Conservation (phyloP, 352 stramenopile genomes). For the Phytopythium cucurbitacearum region DNA sequence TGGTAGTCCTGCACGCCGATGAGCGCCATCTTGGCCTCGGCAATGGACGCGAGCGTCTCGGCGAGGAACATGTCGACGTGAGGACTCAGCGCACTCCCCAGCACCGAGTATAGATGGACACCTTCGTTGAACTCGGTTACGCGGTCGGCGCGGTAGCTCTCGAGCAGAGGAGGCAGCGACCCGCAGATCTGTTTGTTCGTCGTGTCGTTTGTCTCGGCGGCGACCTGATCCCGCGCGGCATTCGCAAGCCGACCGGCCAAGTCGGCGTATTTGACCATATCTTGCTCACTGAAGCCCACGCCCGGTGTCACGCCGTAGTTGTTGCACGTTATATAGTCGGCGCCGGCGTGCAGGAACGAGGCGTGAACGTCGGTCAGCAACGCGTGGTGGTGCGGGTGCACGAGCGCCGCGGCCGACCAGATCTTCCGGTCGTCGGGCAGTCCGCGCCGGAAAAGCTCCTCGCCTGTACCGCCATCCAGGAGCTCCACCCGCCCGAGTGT, state of each 20-base stretch:
- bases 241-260: constrained; percentile 58
- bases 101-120: constrained; percentile 64
- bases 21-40: constrained; percentile 82
- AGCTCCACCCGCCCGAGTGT: constrained; percentile 24
- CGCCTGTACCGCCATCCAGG: constrained; percentile 87
- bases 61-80: constrained; percentile 81
- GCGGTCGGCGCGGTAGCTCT: constrained; percentile 86
- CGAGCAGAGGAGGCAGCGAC: constrained; percentile 81
- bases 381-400: constrained; percentile 62
- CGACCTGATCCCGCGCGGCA: constrained; percentile 22
- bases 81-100: constrained; percentile 53
- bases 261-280: constrained; percentile 51
- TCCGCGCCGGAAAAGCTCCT: constrained; percentile 84
- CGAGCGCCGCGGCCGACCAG: constrained; percentile 86
- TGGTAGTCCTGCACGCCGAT: constrained; percentile 44
- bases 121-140: constrained; percentile 65
- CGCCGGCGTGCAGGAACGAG: constrained; percentile 76
- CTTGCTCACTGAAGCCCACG: constrained; percentile 70
- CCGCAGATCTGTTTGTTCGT: constrained; percentile 41
- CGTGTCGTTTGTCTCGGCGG: not conserved
- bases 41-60: constrained; percentile 86
- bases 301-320: constrained; percentile 88
- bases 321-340: constrained; percentile 87
- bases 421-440: constrained; percentile 86
- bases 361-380: constrained; percentile 74